Evolutionary conservation across 768 basidiomycete genomes (phyloP), one percentile per base, ranked within the genome.

Genomic region (Saitozyma podzolica): DNA sequence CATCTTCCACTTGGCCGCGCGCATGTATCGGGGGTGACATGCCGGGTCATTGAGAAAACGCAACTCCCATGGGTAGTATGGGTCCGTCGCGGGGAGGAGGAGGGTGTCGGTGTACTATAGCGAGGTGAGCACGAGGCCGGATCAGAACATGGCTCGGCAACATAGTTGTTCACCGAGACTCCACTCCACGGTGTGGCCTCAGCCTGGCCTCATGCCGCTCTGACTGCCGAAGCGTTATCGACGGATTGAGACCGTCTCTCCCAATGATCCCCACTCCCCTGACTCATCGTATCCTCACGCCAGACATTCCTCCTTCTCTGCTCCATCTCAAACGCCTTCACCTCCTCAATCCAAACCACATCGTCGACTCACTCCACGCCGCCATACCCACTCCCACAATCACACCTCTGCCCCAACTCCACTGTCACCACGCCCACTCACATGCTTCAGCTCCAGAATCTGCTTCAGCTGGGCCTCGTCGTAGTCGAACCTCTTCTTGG

Each of bases 1-100:
- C 41, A 87, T 72, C 73, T 87, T 87, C 90, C 91, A 92, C 72
- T 92, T 92, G 2, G 89, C 84, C 0, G 91, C 90, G 40, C 91
- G 86, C 84, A 91, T 86, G 74, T 92, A 94, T 13, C 91, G 86
- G 19, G 87, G 73, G 75, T 81, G 66, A 74, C 78, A 66, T 84
- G 91, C 79, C 86, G 90, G 43, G 85, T 84, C 77, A 80, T 85
- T 81, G 6, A 94, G 80, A 88, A 91, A 94, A 62, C 87, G 84
- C 17, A 82, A 77, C 78, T 94, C 91, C 89, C 89, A 91, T 54
- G 83, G 81, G 62, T 86, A 74, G 72, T 93, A 93, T 8, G 87
- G 80, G 72, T 94, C 89, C 11, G 84, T 82, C 43, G 83, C 68
- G 3, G 90, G 88, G 4, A 93, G 82, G 6, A 84, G 72, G 47